These are phyloP conservation scores for Cordyceps tenuipes DNA, from an alignment of 2,329 filamentous ascomycete species.

Conservation along the genomic window DNA sequence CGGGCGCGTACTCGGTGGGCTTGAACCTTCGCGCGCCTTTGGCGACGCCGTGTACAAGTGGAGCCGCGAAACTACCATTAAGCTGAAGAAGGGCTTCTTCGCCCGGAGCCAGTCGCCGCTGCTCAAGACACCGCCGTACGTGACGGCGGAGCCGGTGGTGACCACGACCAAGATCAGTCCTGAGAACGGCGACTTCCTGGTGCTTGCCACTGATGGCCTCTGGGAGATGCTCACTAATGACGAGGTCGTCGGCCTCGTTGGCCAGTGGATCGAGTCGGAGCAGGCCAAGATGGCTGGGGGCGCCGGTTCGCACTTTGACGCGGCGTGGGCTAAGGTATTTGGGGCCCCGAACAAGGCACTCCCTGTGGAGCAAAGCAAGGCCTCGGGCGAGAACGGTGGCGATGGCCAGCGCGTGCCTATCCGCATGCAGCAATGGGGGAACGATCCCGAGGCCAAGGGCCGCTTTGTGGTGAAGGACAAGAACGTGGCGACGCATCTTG, in stretches of 20 bases:
- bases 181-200: constrained; percentile 85
- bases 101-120: constrained; percentile 68
- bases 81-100: constrained; percentile 80
- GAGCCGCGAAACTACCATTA: constrained; percentile 74
- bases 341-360: constrained; percentile 46
- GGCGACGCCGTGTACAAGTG: constrained; percentile 97
- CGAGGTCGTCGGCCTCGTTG: constrained; percentile 92
- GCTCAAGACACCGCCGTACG: constrained; percentile 88
- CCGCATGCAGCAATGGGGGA: constrained; percentile 83
- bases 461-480: constrained; percentile 93
- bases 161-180: constrained; percentile 90
- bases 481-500: constrained; percentile 91
- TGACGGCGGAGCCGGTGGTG: constrained; percentile 90
- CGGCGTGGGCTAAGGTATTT: constrained; percentile 59
- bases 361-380: constrained; percentile 63
- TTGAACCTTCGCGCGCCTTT: constrained; percentile 91
- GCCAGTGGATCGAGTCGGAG: constrained; percentile 80
- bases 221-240: constrained; percentile 99
- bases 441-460: constrained; percentile 61
- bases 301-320: constrained; percentile 56
- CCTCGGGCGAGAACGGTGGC: constrained; percentile 21
- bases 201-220: constrained; percentile 91
- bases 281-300: constrained; percentile 40
- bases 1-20: constrained; percentile 80
- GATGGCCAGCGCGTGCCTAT: constrained; percentile 81